phyloP scores from a whole-genome alignment of 495 filamentous ascomycete species.

The Saxophila tyrrhenica region DNA sequence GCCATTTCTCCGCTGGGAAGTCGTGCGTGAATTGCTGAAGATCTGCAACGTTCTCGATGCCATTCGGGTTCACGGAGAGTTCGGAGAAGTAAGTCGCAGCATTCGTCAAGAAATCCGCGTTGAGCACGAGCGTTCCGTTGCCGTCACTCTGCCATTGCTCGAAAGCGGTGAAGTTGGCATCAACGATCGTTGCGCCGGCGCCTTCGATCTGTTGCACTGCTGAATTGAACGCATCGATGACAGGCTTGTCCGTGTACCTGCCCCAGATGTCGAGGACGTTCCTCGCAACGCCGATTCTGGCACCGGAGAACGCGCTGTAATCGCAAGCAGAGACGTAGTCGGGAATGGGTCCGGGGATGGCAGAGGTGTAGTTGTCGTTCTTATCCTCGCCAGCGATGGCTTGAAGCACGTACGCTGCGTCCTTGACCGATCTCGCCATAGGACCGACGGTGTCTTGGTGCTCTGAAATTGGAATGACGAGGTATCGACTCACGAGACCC shows the following conservation, averaged over 20 bases:
- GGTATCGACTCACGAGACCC: constrained; percentile 49
- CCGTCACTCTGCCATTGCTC: constrained; percentile 20
- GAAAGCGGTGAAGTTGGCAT: constrained; percentile 42
- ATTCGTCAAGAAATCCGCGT: constrained; percentile 29
- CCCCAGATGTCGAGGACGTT: constrained; percentile 34
- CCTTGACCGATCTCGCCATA: constrained; percentile 52
- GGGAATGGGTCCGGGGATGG: constrained; percentile 37
- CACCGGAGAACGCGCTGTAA: constrained; percentile 35
- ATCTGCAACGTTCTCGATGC: constrained; percentile 29
- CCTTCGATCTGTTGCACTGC: constrained; percentile 33
- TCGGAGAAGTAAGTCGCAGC: constrained; percentile 28
- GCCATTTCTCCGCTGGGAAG: constrained; percentile 38
- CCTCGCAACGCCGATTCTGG: constrained; percentile 41
- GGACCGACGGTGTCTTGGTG: constrained; percentile 57
- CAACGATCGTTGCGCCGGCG: constrained; percentile 42
- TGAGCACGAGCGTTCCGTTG: constrained; percentile 23
- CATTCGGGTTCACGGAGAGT: constrained; percentile 32
- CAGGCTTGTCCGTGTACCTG: constrained; percentile 19
- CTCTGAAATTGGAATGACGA: constrained; percentile 51
- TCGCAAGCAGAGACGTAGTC: constrained; percentile 44
- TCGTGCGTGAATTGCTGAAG: constrained; percentile 36
- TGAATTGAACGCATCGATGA: constrained; percentile 36
- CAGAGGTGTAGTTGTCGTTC: constrained; percentile 42
- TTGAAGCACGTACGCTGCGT: constrained; percentile 54
- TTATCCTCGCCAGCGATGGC: constrained; percentile 47